Base-by-base conservation (phyloP, 345 rosid genomes). In the Aurinia saxatilis region DNA sequence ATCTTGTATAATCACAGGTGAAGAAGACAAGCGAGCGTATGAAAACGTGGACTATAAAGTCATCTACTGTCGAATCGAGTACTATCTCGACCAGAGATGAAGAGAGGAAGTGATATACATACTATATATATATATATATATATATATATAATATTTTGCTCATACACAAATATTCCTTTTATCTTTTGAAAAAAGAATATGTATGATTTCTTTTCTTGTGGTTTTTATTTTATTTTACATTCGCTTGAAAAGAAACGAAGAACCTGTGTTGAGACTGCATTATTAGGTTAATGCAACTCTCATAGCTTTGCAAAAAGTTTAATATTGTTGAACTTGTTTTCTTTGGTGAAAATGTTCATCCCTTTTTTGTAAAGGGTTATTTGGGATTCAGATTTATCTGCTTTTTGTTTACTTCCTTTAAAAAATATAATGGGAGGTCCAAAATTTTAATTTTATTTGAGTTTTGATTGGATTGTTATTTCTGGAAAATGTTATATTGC, bases 21-120 rank as follows among this genome's bases (percentile, higher is more conserved):
- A 56, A 49, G 47, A 71, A 71, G 70, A 71, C 75, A 13, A 71
- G 36, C 16, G 75, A 71, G 9, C 70, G 75, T 39, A 34, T 71
- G 65, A 64, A 17, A 57, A 41, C 6, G 1, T 71, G 75, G 75
- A 17, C 47, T 57, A 54, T 63, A 49, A 71, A 50, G 59, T 40
- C n/a, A 29, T 31, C 58, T 38, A 14, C 31, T 12, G 34, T 6
- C 7, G 75, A 57, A 30, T 41, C 70, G 36, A 19, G 34, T 46
- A 17, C 10, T 36, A 11, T 29, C 14, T 69, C 63, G 27, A 17
- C 47, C 14, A 70, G 45, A 39, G 49, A 52, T 7, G 54, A 42
- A 35, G 74, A 62, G 29, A 54, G 58, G 29, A 69, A 70, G 55
- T 70, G 68, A 69, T n/a, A 50, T 21, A 55, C 21, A 10, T n/a